Evolutionary conservation across 2,329 filamentous ascomycete species (phyloP).

Genomic region (Monilinia vaccinii-corymbosi): DNA sequence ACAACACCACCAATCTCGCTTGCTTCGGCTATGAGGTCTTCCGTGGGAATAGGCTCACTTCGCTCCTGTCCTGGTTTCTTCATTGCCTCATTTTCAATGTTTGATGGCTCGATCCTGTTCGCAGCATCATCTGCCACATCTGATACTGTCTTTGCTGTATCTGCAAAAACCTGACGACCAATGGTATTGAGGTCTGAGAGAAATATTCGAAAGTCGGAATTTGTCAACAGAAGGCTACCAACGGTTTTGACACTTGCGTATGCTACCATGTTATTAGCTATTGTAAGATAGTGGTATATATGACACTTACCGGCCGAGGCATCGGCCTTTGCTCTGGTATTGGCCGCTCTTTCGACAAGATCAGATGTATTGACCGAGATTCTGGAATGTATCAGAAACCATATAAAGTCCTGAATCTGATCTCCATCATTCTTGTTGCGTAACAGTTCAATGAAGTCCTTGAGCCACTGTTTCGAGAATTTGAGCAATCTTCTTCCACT

Average conservation of each 20-base stretch:
- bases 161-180: slow-evolving; percentile 74
- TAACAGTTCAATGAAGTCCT: slow-evolving; percentile 72
- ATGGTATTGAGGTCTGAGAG: slow-evolving; percentile 71
- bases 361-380: slow-evolving; percentile 59
- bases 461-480: slow-evolving; percentile 63
- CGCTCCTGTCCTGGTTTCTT: slow-evolving; percentile 32
- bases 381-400: slow-evolving; percentile 70
- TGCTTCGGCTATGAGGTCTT: slow-evolving; percentile 54
- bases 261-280: slow-evolving; percentile 37
- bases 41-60: slow-evolving; percentile 38
- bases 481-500: slow-evolving; percentile 67
- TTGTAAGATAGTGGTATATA: slow-evolving; percentile 10
- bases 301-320: slow-evolving; percentile 52
- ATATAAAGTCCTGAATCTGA: slow-evolving; percentile 86
- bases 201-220: slow-evolving; percentile 83
- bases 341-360: slow-evolving; percentile 49
- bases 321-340: slow-evolving; percentile 59
- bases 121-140: slow-evolving; percentile 66
- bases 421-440: slow-evolving; percentile 75
- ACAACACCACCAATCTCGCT: slow-evolving; percentile 39
- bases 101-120: slow-evolving; percentile 61
- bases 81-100: slow-evolving; percentile 46
- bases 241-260: slow-evolving; percentile 79
- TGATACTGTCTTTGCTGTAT: slow-evolving; percentile 73
- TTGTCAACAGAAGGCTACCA: slow-evolving; percentile 75